Evolutionary conservation across 2,329 filamentous ascomycete genomes (phyloP).

Genomic region (Pseudogymnoascus sp.): DNA sequence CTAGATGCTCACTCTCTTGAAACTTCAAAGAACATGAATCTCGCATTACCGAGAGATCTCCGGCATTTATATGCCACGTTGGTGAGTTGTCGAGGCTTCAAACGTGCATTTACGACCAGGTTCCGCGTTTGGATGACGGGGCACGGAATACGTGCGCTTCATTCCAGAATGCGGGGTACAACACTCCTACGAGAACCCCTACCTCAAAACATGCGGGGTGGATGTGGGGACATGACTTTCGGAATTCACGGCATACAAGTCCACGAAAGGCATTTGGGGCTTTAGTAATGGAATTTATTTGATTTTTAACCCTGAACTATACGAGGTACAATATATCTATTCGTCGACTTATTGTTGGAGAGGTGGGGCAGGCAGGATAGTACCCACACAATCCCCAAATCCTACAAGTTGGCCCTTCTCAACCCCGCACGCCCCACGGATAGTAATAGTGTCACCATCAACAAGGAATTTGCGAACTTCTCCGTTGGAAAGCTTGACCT

Average conservation of each 20-base stretch:
- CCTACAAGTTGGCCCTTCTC: conserved; percentile 61
- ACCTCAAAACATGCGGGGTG: not conserved
- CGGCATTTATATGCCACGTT: not conserved
- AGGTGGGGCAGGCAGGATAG: conserved; percentile 33
- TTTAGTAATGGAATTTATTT: not conserved
- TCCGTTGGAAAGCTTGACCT: conserved; percentile 52
- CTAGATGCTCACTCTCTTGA: not conserved
- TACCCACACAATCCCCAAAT: conserved; percentile 65
- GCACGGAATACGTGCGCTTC: not conserved
- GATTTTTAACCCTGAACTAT: not conserved
- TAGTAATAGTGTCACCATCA: conserved; percentile 62
- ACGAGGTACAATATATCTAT: not conserved
- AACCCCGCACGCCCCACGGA: conserved; percentile 55
- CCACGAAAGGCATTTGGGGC: not conserved
- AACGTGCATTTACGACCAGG: not conserved
- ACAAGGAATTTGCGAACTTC: conserved; percentile 63
- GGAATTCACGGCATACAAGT: not conserved
- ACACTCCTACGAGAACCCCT: not conserved
- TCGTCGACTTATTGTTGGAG: not conserved
- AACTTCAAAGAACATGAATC: not conserved
- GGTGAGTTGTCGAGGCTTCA: not conserved
- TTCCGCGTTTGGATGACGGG: conserved; percentile 4
- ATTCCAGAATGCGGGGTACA: not conserved
- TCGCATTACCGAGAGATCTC: not conserved
- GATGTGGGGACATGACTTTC: not conserved